Percentiles rank a stretch among this genome's conserved stretches.
Evolutionary conservation across 352 stramenopile genomes (phyloP).

Genomic region (Globisporangium spinosum): DNA sequence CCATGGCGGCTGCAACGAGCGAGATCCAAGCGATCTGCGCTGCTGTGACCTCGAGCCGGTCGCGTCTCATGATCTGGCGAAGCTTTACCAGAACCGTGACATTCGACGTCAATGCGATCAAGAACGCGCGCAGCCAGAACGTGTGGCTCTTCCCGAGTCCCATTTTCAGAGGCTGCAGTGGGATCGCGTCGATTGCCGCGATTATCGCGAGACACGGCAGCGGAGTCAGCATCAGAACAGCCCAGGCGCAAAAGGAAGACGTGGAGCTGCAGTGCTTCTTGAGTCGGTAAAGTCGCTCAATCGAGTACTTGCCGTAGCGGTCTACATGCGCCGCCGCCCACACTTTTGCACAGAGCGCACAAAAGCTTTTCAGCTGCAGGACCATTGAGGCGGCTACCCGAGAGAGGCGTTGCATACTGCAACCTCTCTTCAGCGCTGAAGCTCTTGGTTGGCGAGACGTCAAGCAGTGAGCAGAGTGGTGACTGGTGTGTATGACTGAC

Average conservation of each 20-base stretch:
- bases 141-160: not conserved
- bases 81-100: not conserved
- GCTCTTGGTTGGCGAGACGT: no score
- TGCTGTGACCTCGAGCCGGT: conserved; percentile 4
- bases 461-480: no score
- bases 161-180: not conserved
- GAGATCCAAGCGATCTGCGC: not conserved
- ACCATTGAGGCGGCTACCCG: not conserved
- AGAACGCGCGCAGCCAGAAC: conserved; percentile 10
- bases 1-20: not conserved
- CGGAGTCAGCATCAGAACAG: not conserved
- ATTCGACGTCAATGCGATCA: not conserved
- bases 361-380: not conserved
- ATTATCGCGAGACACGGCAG: not conserved
- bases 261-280: not conserved
- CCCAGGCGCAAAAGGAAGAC: not conserved
- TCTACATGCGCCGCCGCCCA: not conserved
- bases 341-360: not conserved
- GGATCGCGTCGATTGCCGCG: not conserved
- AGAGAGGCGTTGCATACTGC: not conserved
- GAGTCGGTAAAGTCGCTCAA: not conserved
- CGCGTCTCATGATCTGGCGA: not conserved
- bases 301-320: not conserved
- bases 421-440: no score
- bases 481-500: no score